Percentiles rank a stretch among this genome's conserved stretches.
Conservation (phyloP, 257 asterid genomes). For the Lavandula angustifolia region DNA sequence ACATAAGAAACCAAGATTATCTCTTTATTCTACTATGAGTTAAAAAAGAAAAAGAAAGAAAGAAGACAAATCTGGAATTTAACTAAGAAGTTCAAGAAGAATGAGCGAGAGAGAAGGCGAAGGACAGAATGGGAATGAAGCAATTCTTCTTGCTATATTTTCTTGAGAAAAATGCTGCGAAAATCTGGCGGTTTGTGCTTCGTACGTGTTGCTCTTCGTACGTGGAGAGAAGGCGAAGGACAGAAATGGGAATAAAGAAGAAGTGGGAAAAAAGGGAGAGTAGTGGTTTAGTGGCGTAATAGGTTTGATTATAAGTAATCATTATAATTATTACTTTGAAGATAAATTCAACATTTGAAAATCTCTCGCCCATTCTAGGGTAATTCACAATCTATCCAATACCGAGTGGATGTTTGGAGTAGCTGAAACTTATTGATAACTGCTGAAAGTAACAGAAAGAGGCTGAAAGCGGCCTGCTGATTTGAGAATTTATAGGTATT, state of each 20-base stretch:
- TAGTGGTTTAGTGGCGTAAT: constrained; percentile 35
- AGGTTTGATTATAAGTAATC: constrained; percentile 13
- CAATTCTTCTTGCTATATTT: constrained; percentile 5
- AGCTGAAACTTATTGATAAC: too few species aligned
- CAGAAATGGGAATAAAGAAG: constrained; percentile 1
- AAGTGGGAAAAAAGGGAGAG: constrained; percentile 16
- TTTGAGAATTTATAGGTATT: too few species aligned
- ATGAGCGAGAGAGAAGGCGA: background rate
- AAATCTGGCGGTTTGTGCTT: constrained; percentile 17
- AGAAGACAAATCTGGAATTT: constrained; percentile 32
- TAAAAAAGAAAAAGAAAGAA: background rate
- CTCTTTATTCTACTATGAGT: constrained; percentile 9
- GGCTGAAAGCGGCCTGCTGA: too few species aligned
- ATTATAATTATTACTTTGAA: constrained; percentile 28
- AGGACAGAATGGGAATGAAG: background rate
- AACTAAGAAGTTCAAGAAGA: constrained; percentile 8
- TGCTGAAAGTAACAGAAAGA: too few species aligned
- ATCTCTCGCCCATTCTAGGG: too few species aligned
- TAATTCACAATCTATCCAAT: too few species aligned
- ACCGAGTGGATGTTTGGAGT: too few species aligned
- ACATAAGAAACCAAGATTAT: constrained; percentile 32
- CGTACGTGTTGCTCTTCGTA: background rate
- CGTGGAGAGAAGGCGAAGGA: too few species aligned
- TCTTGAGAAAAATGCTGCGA: constrained; percentile 4
- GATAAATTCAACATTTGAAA: background rate